Evolutionary conservation across 1,284 basidiomycete species (phyloP), one percentile per base, ranked within the genome.

Genomic region (Lentinus polychrous): DNA sequence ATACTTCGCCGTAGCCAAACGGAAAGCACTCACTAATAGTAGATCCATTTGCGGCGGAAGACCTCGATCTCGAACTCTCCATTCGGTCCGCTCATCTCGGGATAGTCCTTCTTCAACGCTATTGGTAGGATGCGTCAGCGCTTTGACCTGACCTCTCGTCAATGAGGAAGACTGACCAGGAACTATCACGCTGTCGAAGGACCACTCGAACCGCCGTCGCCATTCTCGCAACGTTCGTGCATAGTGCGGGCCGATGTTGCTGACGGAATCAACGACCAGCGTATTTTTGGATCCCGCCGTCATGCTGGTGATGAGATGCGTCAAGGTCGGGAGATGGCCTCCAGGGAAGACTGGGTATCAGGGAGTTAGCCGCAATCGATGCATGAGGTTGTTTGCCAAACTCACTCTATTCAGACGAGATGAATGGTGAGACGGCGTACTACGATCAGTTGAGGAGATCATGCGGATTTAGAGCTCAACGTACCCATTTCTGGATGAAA

Each of bases 171-270:
- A 40, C 39, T 40, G 3, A 40, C 39, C 64, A 2, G 82, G 81
- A 1, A 75, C 72, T 48, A 91, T 79, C 36, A 76, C 70, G 2
- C 64, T 65, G 36, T 85, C 78, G 60, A 89, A 92, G n/a, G 63
- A 62, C n/a, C 67, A 64, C 44, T 78, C 66, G 66, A 91, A 91
- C 2, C 84, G 72, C 20, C 67, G 59, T 15, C 81, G 71, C 88
- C 88, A 91, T 67, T 90, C 86, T n/a, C 87, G 73, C n/a, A 91
- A 71, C 4, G 89, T 91, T 3, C 87, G 76, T 2, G 86, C 78
- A 62, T 91, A 91, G 63, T 91, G 86, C 23, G 82, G 81, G 23
- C 87, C 88, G 55, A 91, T 90, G 65, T 89, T 90, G n/a, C 74
- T 73, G 5, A 89, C 71, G 14, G 80, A 81, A 55, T 91, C 88